Conservation (phyloP, 2,329 filamentous ascomycete species). For the Trichoderma guizhouense region DNA sequence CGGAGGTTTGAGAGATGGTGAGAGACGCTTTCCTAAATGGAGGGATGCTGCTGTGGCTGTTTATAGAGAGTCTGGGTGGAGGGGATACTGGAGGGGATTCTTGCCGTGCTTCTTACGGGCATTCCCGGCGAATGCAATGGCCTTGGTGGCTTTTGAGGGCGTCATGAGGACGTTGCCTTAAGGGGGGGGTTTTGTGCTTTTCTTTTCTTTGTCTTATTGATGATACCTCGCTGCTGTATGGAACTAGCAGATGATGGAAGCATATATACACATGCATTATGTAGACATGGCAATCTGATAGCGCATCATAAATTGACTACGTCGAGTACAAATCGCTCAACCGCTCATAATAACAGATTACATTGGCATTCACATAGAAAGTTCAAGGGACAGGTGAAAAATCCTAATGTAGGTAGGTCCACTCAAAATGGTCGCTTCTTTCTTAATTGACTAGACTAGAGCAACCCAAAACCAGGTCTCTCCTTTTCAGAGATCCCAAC, state of each 20-base stretch:
- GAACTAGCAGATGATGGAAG: not conserved
- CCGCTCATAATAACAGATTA: not conserved
- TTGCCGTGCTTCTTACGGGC: conserved; percentile 89
- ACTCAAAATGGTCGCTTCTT: conserved; percentile 30
- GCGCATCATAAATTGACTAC: not conserved
- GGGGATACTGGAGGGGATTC: conserved; percentile 90
- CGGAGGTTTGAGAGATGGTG: conserved; percentile 62
- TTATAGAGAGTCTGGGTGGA: conserved; percentile 70
- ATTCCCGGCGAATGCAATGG: conserved; percentile 94
- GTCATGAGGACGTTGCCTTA: conserved; percentile 69
- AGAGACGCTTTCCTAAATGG: conserved; percentile 70
- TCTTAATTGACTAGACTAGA: conserved; percentile 20
- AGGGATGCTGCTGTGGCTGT: conserved; percentile 74
- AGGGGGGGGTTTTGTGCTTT: not conserved
- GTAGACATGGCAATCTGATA: not conserved
- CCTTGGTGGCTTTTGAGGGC: conserved; percentile 87
- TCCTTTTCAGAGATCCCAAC: not conserved
- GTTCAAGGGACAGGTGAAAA: not conserved
- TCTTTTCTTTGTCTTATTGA: not conserved
- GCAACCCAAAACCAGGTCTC: not conserved
- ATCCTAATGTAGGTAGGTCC: not conserved
- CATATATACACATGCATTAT: not conserved
- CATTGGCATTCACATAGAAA: not conserved
- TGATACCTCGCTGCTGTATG: not conserved
- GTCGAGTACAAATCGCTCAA: not conserved